These are phyloP conservation scores for Ceratocystis eucalypticola DNA, from an alignment of 2,329 filamentous ascomycete genomes.

Conservation along the genomic window DNA sequence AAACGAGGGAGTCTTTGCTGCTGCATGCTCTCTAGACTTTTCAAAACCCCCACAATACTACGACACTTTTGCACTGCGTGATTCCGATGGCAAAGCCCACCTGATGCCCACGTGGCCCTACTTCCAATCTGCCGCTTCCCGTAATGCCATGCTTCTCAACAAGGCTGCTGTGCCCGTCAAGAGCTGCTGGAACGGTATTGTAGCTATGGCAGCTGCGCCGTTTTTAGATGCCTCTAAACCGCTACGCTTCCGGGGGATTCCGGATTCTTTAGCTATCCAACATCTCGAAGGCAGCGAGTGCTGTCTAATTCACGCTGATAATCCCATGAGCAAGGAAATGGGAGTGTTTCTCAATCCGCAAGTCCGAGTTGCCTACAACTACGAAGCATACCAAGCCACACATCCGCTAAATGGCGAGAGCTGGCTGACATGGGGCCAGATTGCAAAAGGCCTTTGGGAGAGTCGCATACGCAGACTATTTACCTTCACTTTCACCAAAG, in stretches of 20 bases:
- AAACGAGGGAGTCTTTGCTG: slow-evolving; percentile 44
- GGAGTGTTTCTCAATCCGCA: slow-evolving; percentile 57
- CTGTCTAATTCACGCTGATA: slow-evolving; percentile 64
- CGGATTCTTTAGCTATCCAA: slow-evolving; percentile 44
- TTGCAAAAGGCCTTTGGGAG: slow-evolving; percentile 43
- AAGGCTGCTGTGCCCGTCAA: slow-evolving; percentile 32
- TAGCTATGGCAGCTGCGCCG: slow-evolving; percentile 40
- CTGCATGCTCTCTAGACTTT: slow-evolving; percentile 50
- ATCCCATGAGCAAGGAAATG: slow-evolving; percentile 37
- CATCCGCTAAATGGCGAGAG: slow-evolving; percentile 27
- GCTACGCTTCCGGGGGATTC: slow-evolving; percentile 49
- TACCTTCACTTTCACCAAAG: slow-evolving; percentile 22
- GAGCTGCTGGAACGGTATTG: slow-evolving; percentile 36
- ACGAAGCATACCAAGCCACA: slow-evolving; percentile 37
- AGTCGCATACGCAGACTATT: slow-evolving; percentile 40
- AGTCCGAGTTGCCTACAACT: slow-evolving; percentile 53
- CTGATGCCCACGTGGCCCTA: slow-evolving; percentile 46
- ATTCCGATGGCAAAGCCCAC: slow-evolving; percentile 37
- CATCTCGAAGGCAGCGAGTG: slow-evolving; percentile 69
- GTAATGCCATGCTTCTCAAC: slow-evolving; percentile 39
- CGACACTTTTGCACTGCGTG: slow-evolving; percentile 49
- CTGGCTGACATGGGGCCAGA: slow-evolving; percentile 37
- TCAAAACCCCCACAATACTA: slow-evolving; percentile 41
- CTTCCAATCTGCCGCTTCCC: slow-evolving; percentile 38
- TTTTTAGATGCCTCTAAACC: slow-evolving; percentile 34